Base-by-base conservation (phyloP, 768 basidiomycete species). In the Lactifluus pinguis region DNA sequence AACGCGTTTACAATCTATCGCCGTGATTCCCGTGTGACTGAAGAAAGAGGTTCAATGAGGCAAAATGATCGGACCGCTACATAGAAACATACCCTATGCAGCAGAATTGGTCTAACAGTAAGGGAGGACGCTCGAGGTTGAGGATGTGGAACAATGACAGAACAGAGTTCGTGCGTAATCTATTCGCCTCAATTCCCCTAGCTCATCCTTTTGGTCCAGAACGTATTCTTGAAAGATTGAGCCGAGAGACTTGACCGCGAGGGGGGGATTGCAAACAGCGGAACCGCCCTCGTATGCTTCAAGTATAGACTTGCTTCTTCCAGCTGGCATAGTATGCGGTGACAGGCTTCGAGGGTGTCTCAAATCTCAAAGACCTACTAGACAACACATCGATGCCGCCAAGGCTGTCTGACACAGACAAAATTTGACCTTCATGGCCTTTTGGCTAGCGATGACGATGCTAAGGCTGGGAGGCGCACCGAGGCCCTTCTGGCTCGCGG, bases 401-500 rank as follows among this genome's bases (percentile, higher is more conserved):
- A 15, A 14, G 6, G 32, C 14, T 13, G 53, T 25, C 25, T 25
- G 25, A 39, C 55, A 51, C 21, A 17, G 13, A 54, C 39, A 17
- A 17, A 2, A 10, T 25, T 68, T 6, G 59, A 81, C 89, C 66
- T 82, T 78, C 62, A 99, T 73, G 0, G 95, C 94, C 57, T 80
- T 82, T 67, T 85, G 80, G 70, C 89, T 91, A 9, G 86, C 92
- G 42, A 89, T 77, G 59, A 95, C 73, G 66, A 99, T 84, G 69
- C 90, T 90, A 30, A 99, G 79, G 38, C 97, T 97, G 7, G 97
- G 95, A 2, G 97, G 97, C 0, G 87, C 83, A 34, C 94, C 88
- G 21, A 99, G 83, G 44, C 95, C 97, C 71, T 97, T 97, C 73
- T 95, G 93, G 59, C 84, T 86, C 10, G 91, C 93, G 14, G 86